Evolutionary conservation across 345 rosid species (phyloP), one percentile per base, ranked within the genome.

Genomic region (Rhizophora apiculata): DNA sequence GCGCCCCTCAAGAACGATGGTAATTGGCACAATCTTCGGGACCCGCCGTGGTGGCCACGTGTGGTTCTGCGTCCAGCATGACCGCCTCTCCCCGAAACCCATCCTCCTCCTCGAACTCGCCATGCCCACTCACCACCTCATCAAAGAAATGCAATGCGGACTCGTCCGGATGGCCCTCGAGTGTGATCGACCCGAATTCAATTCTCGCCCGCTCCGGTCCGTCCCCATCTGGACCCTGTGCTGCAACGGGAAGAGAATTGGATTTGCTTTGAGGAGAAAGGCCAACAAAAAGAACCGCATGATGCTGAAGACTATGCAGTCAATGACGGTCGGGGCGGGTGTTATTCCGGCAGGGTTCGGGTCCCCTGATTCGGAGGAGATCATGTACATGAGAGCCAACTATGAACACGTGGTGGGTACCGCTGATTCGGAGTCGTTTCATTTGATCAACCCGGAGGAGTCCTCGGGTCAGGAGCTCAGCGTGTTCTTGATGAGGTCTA

Each of bases 361-460:
- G 32, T 79, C 87, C 2, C 39, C 84, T 53, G 85, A 72, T 62
- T 56, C 81, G 16, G 89, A 86, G 72, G 96, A 89, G 78, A 74
- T 94, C 39, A 87, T 85, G 87, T 91, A 89, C 78, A 85, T 89
- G 93, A 79, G 95, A 48, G 95, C 97, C 2, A 91, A 88, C 73
- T 91, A 89, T 48, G 97, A 94, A 77, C 96, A 88, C 64, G 84
- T 85, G 56, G 85, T 89, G 16, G 95, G 91, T 1, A 77, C 84
- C 69, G 85, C 86, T 39, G 86, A 93, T 74, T 81, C 89, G 39
- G 96, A 93, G 86, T 91, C 93, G 61, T 93, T 93, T 84, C 91
- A 89, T 75, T 80, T 91, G 68, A 85, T 91, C 34, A 87, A 84
- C 72, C 93, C 90, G 2, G 98, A 88, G 2, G 85, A 81, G 60